Evolutionary conservation across 768 basidiomycete genomes (phyloP), one percentile per base, ranked within the genome.

Genomic region (Podaxis sp.): DNA sequence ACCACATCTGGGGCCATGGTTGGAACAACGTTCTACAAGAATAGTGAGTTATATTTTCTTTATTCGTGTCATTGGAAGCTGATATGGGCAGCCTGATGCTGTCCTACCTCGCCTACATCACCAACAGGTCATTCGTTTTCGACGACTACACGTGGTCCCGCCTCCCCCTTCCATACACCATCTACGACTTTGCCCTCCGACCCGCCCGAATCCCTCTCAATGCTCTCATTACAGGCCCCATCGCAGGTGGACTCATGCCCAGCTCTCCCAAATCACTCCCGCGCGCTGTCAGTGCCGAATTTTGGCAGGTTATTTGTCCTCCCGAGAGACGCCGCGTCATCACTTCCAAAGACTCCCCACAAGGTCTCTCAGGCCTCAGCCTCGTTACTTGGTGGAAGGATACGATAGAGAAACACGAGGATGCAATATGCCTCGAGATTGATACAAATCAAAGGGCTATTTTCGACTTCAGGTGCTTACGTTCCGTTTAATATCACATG

Each of bases 141-240:
- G 83, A 86, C 63, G 85, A 87, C 67, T 87, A 86, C 62, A 78
- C 77, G 39, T 87, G 85, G 85, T 86, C 86, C 0, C 82, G 80
- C 53, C 65, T 75, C 0, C 81, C 85, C 2, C 70, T 84, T 33
- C 81, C 81, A 2, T 87, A 83, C 70, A 82, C 84, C 2, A 57
- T 86, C 0, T 84, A 86, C 64, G 83, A 82, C 64, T 79, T 83
- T 59, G 75, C 81, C 0, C 74, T 87, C 58, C 79, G 85, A 22
- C 80, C 83, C 3, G 75, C 80, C 0, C 75, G 76, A 3, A 77
- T 87, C 52, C 87, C 87, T 0, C 68, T 88, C 44, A 85, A 86
- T 52, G 84, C 87, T 1, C 84, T 87, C 64, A 75, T 88, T 19
- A 76, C 80, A 0, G 86, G 87, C 0, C 84, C 85, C 4, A 76